phyloP scores from a whole-genome alignment of 768 basidiomycete genomes.

The Sistotremastrum suecicum region DNA sequence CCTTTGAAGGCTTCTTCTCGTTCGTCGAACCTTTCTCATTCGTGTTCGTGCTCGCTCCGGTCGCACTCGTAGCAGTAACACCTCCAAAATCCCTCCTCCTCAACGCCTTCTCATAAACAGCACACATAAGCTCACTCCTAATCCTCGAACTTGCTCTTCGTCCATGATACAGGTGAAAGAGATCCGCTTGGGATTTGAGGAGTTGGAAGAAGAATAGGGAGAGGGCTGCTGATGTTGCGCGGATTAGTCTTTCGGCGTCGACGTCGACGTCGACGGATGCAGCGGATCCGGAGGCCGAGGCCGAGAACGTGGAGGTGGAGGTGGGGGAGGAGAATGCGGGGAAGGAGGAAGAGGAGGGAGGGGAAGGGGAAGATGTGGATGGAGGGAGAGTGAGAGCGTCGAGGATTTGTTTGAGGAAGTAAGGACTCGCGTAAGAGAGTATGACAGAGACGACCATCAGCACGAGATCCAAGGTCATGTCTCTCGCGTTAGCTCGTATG shows the following conservation, averaged over 20 bases:
- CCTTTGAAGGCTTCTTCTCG: conserved; percentile 12
- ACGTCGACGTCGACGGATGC: too few species aligned
- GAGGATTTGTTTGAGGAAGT: conserved; percentile 50
- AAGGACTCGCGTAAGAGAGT: conserved; percentile 72
- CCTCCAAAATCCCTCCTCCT: conserved; percentile 77
- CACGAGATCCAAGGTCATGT: conserved; percentile 42
- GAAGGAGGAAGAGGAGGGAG: too few species aligned
- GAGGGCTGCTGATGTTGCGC: conserved; percentile 13
- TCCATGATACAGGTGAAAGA: conserved; percentile 69
- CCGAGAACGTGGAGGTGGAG: too few species aligned
- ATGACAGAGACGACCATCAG: conserved; percentile 56
- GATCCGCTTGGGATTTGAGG: conserved; percentile 49
- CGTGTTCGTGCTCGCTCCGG: neutral
- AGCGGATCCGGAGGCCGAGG: too few species aligned
- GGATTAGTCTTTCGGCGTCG: too few species aligned
- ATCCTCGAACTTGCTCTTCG: conserved; percentile 63
- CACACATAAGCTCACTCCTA: conserved; percentile 66
- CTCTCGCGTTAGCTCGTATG: conserved; percentile 31
- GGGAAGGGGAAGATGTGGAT: too few species aligned
- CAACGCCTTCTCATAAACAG: conserved; percentile 81
- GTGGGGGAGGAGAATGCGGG: too few species aligned
- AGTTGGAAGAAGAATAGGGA: conserved; percentile 53
- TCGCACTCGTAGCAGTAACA: conserved; percentile 22
- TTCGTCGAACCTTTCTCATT: conserved; percentile 22
- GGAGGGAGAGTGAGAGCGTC: too few species aligned